phyloP scores from a whole-genome alignment of 768 basidiomycete species.

The Phanerochaete carnosa region DNA sequence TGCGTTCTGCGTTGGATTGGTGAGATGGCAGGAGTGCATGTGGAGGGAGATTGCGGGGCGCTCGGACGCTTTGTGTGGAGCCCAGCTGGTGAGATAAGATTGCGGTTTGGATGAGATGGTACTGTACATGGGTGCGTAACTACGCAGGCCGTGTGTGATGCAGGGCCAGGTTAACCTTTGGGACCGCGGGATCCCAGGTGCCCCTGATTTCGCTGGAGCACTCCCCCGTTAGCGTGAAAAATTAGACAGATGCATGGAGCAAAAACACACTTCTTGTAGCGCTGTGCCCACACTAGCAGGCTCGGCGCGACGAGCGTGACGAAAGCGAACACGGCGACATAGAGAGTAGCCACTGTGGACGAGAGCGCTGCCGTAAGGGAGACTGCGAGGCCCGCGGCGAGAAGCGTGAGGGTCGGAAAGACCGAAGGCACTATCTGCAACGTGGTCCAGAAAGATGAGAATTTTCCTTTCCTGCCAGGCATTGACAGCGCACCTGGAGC shows the following conservation, averaged over 20 bases:
- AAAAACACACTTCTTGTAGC: conserved; percentile 79
- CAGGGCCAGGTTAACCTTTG: conserved; percentile 28
- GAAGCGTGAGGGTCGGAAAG: conserved; percentile 51
- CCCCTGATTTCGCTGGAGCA: conserved; percentile 77
- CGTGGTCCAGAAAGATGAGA: conserved; percentile 1
- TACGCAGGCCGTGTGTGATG: not conserved
- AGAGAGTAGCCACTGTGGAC: conserved; percentile 49
- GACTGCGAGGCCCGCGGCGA: conserved; percentile 48
- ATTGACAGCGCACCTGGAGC: conserved; percentile 62
- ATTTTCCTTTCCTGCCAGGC: too few relatives aligned
- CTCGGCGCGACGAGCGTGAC: conserved; percentile 73
- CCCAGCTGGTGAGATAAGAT: not conserved
- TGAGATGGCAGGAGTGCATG: too few relatives aligned
- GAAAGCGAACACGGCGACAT: conserved; percentile 44
- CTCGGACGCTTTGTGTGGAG: not conserved
- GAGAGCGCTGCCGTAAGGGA: conserved; percentile 54
- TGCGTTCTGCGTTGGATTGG: too few relatives aligned
- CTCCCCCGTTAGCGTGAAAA: conserved; percentile 7
- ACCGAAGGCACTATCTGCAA: conserved; percentile 21
- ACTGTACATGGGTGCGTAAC: not conserved
- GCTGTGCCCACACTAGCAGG: conserved; percentile 79
- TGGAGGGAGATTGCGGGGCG: too few relatives aligned
- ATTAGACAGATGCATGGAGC: not conserved
- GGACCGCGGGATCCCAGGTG: conserved; percentile 87
- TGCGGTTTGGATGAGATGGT: not conserved